These are phyloP conservation scores for Castanopsis chinensis DNA, from an alignment of 306 rosid species.

Conservation along the genomic window DNA sequence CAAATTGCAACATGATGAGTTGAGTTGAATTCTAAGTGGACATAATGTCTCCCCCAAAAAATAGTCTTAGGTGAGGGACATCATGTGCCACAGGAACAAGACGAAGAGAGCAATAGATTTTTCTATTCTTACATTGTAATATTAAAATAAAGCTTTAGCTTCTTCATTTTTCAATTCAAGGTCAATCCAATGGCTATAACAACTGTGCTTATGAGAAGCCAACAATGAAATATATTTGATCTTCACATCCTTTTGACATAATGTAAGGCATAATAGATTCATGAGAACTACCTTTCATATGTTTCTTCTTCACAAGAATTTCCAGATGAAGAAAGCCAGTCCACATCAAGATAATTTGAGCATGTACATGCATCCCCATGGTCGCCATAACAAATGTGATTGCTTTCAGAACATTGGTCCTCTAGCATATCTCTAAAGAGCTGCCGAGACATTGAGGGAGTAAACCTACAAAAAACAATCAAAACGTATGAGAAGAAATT, in stretches of 20 bases:
- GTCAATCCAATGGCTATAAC: neutral
- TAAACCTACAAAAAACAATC: constrained; percentile 21
- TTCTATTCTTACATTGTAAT: neutral
- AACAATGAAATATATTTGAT: neutral
- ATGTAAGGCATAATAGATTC: neutral
- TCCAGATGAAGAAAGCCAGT: constrained; percentile 86
- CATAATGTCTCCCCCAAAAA: too few species aligned
- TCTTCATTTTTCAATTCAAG: neutral
- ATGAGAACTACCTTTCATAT: constrained; percentile 56
- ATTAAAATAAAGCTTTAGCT: neutral
- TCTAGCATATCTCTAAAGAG: constrained; percentile 44
- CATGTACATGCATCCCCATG: constrained; percentile 67
- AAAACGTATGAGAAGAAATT: neutral
- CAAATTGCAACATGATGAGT: neutral
- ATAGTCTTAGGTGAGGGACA: neutral
- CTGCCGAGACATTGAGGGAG: constrained; percentile 40
- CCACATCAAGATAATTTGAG: constrained; percentile 68
- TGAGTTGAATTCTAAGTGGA: neutral
- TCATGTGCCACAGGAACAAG: neutral
- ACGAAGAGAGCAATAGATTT: neutral
- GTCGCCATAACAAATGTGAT: constrained; percentile 59
- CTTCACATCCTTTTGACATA: neutral
- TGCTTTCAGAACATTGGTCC: constrained; percentile 42
- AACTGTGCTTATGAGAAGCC: neutral
- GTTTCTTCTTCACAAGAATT: constrained; percentile 89